Percentiles rank a stretch among this genome's conserved stretches.
These are phyloP conservation scores for Amylostereum chailletii DNA, from an alignment of 1,284 basidiomycete species.

Conservation along the genomic window DNA sequence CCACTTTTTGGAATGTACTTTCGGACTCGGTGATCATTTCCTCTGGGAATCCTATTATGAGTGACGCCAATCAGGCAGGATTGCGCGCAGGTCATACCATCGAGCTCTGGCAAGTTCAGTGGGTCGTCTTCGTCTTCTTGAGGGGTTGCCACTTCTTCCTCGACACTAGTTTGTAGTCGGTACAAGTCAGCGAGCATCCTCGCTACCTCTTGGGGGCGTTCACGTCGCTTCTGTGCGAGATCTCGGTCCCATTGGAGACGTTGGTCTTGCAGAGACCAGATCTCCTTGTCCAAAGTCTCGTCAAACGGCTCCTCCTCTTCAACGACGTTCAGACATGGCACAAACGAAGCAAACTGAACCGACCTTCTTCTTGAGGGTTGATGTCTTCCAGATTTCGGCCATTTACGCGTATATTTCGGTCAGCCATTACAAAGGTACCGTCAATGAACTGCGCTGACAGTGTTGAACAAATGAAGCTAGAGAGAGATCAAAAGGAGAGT, in stretches of 20 bases:
- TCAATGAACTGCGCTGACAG: conserved; percentile 42
- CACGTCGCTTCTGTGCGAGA: conserved; percentile 53
- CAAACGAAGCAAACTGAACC: conserved; percentile 7
- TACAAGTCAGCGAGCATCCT: conserved; percentile 38
- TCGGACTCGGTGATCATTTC: conserved; percentile 10
- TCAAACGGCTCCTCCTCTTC: conserved; percentile 73
- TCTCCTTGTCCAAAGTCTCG: conserved; percentile 65
- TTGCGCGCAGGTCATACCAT: conserved; percentile 7
- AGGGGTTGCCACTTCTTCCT: not conserved
- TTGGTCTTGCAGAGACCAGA: conserved; percentile 64
- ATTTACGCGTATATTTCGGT: conserved; percentile 70
- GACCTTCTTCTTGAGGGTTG: conserved; percentile 47
- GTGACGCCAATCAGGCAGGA: conserved; percentile 12
- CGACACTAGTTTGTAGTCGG: conserved; percentile 23
- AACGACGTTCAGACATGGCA: not conserved
- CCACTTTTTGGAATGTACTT: conserved; percentile 16
- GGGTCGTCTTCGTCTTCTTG: conserved; percentile 15
- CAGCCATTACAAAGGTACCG: conserved; percentile 50
- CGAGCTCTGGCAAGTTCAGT: conserved; percentile 8
- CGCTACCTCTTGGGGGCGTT: conserved; percentile 43
- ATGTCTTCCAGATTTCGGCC: conserved; percentile 68
- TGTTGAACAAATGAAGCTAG: conserved; percentile 5
- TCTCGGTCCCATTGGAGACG: conserved; percentile 59
- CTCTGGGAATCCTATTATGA: too few species aligned
- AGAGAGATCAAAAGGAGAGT: conserved; percentile 1